These are phyloP conservation scores for Trichoderma lentiforme DNA, from an alignment of 2,329 filamentous ascomycete genomes.

Conservation along the genomic window DNA sequence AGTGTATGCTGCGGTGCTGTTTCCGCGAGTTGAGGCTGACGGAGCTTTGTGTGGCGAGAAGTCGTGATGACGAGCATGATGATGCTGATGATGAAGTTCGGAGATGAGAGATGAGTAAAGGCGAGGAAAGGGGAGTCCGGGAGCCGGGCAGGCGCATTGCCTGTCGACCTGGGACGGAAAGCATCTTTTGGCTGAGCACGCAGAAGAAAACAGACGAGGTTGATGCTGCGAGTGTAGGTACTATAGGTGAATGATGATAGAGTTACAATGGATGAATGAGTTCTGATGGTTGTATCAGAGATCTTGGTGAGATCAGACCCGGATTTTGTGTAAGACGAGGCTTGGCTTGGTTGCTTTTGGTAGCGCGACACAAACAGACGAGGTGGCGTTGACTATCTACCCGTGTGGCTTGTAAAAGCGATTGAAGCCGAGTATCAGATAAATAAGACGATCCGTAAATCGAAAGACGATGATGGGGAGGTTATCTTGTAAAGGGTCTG, in stretches of 20 bases:
- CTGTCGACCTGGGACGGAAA: conserved; percentile 24
- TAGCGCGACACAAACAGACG: not conserved
- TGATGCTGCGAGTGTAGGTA: not conserved
- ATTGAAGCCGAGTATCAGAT: not conserved
- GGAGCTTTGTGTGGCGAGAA: conserved; percentile 1
- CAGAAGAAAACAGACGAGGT: not conserved
- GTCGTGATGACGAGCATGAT: conserved; percentile 19
- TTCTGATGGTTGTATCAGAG: not conserved
- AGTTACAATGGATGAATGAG: not conserved
- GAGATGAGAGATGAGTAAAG: conserved; percentile 5
- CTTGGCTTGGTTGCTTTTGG: conserved; percentile 1
- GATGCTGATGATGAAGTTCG: conserved; percentile 15
- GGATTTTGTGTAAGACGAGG: conserved; percentile 7
- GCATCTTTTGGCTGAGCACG: conserved; percentile 20
- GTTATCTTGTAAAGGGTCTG: not conserved
- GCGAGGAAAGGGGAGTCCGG: conserved; percentile 16
- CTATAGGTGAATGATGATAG: not conserved
- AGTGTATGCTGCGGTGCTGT: conserved; percentile 33
- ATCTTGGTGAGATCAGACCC: not conserved
- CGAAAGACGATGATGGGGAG: not conserved
- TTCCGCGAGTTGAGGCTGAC: not conserved
- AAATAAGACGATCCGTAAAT: not conserved
- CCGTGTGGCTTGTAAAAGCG: not conserved
- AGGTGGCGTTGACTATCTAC: not conserved
- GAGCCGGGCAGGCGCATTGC: conserved; percentile 22